These are phyloP conservation scores for thale cress (Arabidopsis thaliana) DNA, from an alignment of 345 rosid genomes.

Conservation along the genomic window TAIR10.1 NC_003076.8:19317001-19317500, in stretches of 20 bases:
- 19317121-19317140: conserved; percentile 61
- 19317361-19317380: conserved; percentile 88
- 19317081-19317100: conserved; percentile 81
- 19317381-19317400: conserved; percentile 30
- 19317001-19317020: conserved; percentile 66
- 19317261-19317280: conserved; percentile 49
- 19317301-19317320: conserved; percentile 78
- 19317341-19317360: conserved; percentile 75
- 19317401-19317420: conserved; percentile 16
- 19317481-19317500: not conserved
- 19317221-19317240: conserved; percentile 67
- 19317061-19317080: conserved; percentile 78
- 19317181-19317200: conserved; percentile 69
- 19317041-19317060: conserved; percentile 94
- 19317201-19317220: conserved; percentile 73
- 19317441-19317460: conserved; percentile 40
- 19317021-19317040: conserved; percentile 92
- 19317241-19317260: conserved; percentile 37
- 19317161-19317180: conserved; percentile 79
- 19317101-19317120: conserved; percentile 80
- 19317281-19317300: conserved; percentile 69
- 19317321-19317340: conserved; percentile 85
- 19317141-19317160: conserved; percentile 60
- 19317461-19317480: conserved; percentile 38
- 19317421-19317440: conserved; percentile 24